Conservation (phyloP, 257 asterid species). For the Osmanthus fragrans region DNA sequence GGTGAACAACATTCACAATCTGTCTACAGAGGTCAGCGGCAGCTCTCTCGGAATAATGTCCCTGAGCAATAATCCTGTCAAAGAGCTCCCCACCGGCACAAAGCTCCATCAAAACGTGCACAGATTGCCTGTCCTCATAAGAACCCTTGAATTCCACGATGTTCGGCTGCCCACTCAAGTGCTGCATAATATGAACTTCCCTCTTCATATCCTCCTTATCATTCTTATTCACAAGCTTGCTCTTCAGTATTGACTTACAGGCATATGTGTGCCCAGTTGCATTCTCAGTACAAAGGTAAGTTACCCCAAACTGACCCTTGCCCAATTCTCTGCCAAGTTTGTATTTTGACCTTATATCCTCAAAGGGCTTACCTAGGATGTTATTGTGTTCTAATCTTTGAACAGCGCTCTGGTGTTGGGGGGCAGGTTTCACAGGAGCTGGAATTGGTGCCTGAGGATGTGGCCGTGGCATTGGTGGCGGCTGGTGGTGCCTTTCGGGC, state of each 20-base stretch:
- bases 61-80: conserved; percentile 37
- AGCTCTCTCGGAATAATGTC: conserved; percentile 44
- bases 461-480: conserved; percentile 17
- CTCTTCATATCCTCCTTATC: conserved; percentile 84
- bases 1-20: conserved; percentile 39
- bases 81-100: conserved; percentile 49
- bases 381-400: conserved; percentile 49
- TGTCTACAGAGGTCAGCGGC: conserved; percentile 40
- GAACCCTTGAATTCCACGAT: conserved; percentile 77
- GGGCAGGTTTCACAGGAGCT: conserved; percentile 29
- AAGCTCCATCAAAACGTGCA: conserved; percentile 47
- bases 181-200: conserved; percentile 83
- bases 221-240: conserved; percentile 68
- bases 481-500: conserved; percentile 34
- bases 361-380: conserved; percentile 62
- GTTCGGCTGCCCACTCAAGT: conserved; percentile 76
- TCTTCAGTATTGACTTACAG: conserved; percentile 73
- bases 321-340: conserved; percentile 65
- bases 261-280: conserved; percentile 57
- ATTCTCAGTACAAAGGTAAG: conserved; percentile 59
- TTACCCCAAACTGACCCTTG: conserved; percentile 79
- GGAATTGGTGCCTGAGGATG: conserved; percentile 31
- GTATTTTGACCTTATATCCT: conserved; percentile 59
- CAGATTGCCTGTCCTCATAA: conserved; percentile 41
- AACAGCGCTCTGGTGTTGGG: conserved; percentile 28